phyloP scores from a whole-genome alignment of 305 asterid genomes.

The Solanum hybrid region DNA sequence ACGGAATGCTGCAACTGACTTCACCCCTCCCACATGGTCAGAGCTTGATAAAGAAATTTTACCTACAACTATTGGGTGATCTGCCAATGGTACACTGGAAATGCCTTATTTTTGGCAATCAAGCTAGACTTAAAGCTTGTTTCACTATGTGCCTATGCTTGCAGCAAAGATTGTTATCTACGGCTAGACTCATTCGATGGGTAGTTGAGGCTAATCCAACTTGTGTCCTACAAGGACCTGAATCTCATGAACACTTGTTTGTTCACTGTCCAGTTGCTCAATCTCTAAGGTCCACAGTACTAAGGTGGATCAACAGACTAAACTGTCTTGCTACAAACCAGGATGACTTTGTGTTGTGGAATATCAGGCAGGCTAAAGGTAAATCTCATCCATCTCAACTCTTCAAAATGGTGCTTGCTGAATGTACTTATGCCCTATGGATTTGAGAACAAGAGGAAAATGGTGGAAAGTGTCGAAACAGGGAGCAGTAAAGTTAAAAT shows the following conservation, averaged over 20 bases:
- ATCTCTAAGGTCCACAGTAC: background rate
- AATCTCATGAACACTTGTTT: background rate
- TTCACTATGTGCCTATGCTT: background rate
- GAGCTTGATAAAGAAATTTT: background rate
- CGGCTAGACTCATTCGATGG: background rate
- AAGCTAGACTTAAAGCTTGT: background rate
- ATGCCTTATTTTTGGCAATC: background rate
- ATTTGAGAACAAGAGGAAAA: background rate
- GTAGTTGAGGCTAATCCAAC: background rate
- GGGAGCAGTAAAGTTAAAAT: no score
- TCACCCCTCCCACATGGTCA: background rate
- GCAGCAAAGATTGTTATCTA: background rate
- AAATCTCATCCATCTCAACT: background rate
- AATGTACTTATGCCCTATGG: background rate
- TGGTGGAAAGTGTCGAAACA: background rate
- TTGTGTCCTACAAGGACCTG: background rate
- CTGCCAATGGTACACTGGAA: background rate
- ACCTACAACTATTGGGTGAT: background rate
- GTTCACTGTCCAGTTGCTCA: background rate
- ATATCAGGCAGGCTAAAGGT: background rate
- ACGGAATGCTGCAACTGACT: background rate
- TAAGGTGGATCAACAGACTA: background rate
- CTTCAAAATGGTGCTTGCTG: background rate
- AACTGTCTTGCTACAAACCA: background rate
- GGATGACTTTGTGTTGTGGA: background rate